Percentiles rank a stretch among this genome's conserved stretches.
Evolutionary conservation across 2,329 filamentous ascomycete species (phyloP).

Genomic region (Penicillium brasilianum): DNA sequence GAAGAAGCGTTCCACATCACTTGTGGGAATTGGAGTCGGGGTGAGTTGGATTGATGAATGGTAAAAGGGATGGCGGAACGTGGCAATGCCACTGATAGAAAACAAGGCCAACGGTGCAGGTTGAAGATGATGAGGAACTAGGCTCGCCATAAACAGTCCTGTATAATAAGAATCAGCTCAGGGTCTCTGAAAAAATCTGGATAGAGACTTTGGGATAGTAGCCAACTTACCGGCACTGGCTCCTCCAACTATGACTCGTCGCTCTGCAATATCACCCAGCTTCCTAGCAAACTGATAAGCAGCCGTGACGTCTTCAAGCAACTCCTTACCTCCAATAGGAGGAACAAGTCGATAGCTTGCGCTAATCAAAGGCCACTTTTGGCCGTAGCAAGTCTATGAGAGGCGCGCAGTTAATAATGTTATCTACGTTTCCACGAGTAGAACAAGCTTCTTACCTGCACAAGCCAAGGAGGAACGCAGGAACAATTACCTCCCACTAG

Average conservation of each 20-base stretch:
- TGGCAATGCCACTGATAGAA: conserved; percentile 6
- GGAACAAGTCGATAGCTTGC: conserved; percentile 3
- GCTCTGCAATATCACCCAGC: neutral
- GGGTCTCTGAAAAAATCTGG: no score
- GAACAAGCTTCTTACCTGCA: neutral
- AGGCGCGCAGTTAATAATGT: neutral
- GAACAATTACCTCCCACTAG: neutral
- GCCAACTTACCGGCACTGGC: neutral
- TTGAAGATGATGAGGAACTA: conserved; percentile 6
- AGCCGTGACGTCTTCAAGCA: conserved; percentile 6
- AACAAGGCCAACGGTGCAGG: conserved; percentile 2
- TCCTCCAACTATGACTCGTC: neutral
- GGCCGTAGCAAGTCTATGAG: neutral
- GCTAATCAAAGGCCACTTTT: conserved; percentile 4
- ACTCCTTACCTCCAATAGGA: neutral
- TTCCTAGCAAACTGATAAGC: neutral
- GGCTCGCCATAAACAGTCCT: conserved; percentile 4
- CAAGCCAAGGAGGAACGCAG: neutral
- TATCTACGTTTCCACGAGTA: neutral
- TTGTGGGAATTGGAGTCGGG: neutral
- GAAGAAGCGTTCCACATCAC: neutral
- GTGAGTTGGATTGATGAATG: neutral
- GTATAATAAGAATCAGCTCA: neutral
- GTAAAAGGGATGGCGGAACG: conserved; percentile 6
- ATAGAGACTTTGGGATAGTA: no score